A percentile compares a stretch with the other conserved stretches of the same genome.
Conservation (phyloP, 805 yeast species). For the Trichomonascus vanleenenianus region DNA sequence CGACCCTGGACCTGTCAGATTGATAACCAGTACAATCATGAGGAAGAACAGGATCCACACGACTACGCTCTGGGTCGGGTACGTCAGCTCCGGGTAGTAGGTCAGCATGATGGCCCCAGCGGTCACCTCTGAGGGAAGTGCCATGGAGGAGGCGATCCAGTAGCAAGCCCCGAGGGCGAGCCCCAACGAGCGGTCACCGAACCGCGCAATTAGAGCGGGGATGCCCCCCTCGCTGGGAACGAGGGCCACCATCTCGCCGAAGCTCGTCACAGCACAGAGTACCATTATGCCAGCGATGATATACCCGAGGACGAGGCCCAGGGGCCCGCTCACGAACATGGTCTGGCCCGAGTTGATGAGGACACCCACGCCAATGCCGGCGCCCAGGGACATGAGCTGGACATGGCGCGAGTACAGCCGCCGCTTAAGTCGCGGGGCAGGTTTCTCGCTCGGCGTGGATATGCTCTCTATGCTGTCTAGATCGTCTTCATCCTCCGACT, state of each 20-base stretch:
- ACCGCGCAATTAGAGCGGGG: slow-evolving; percentile 64
- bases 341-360: slow-evolving; percentile 66
- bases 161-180: slow-evolving; percentile 65
- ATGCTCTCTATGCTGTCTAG: slow-evolving; percentile 7
- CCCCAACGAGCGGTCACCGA: slow-evolving; percentile 53
- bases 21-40: slow-evolving; percentile 38
- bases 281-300: slow-evolving; percentile 57
- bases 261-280: slow-evolving; percentile 59
- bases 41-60: slow-evolving; percentile 63
- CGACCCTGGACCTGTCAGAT: slow-evolving; percentile 59
- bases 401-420: slow-evolving; percentile 58
- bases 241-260: slow-evolving; percentile 75
- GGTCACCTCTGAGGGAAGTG: slow-evolving; percentile 71
- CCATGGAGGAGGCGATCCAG: slow-evolving; percentile 63
- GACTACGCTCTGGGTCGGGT: slow-evolving; percentile 47
- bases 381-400: slow-evolving; percentile 73
- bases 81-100: slow-evolving; percentile 50
- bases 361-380: slow-evolving; percentile 72
- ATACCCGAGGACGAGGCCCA: slow-evolving; percentile 67
- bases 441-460: background rate
- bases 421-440: slow-evolving; percentile 34
- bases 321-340: slow-evolving; percentile 65
- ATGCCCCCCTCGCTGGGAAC: slow-evolving; percentile 76
- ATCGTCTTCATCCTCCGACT: slow-evolving; percentile 14
- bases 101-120: slow-evolving; percentile 73